phyloP scores from a whole-genome alignment of 2,329 filamentous ascomycete species.

The Mycosphaerella sp. region DNA sequence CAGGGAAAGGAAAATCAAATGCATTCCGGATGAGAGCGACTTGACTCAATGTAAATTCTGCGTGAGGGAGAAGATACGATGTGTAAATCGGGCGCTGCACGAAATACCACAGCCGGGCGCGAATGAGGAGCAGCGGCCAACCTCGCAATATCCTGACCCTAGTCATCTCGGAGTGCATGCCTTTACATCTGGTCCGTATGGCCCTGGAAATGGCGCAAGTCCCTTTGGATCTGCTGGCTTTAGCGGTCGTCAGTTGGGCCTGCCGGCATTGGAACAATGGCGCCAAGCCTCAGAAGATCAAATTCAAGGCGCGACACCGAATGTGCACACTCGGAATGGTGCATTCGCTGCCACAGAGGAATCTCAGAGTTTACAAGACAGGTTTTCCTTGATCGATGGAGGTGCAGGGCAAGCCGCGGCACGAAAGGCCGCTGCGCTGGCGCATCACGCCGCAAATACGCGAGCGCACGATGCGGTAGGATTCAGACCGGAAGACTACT shows the following conservation, averaged over 20 bases:
- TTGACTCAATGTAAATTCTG: slow-evolving; percentile 1
- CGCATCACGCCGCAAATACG: neutral
- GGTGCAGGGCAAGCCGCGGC: slow-evolving; percentile 4
- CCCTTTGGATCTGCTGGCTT: slow-evolving; percentile 1
- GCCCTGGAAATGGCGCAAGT: slow-evolving; percentile 1
- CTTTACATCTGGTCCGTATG: slow-evolving; percentile 4
- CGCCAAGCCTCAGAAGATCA: neutral
- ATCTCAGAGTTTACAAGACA: neutral
- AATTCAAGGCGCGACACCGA: slow-evolving; percentile 9
- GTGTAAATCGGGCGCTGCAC: neutral
- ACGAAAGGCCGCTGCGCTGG: slow-evolving; percentile 4
- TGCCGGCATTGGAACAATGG: neutral
- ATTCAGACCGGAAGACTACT: slow-evolving; percentile 4
- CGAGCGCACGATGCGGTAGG: neutral
- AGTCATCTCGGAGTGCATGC: slow-evolving; percentile 4
- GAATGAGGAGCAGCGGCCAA: slow-evolving; percentile 1
- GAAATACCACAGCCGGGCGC: slow-evolving; percentile 2
- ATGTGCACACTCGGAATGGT: slow-evolving; percentile 16
- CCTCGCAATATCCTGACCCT: slow-evolving; percentile 8
- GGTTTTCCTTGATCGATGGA: slow-evolving; percentile 2
- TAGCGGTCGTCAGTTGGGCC: slow-evolving; percentile 2
- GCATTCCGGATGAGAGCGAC: slow-evolving; percentile 2
- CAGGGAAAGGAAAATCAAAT: slow-evolving; percentile 5
- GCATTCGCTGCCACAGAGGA: slow-evolving; percentile 2
- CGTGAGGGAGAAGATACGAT: slow-evolving; percentile 1